Evolutionary conservation across 768 basidiomycete species (phyloP).

Genomic region (Russula ochroleuca): DNA sequence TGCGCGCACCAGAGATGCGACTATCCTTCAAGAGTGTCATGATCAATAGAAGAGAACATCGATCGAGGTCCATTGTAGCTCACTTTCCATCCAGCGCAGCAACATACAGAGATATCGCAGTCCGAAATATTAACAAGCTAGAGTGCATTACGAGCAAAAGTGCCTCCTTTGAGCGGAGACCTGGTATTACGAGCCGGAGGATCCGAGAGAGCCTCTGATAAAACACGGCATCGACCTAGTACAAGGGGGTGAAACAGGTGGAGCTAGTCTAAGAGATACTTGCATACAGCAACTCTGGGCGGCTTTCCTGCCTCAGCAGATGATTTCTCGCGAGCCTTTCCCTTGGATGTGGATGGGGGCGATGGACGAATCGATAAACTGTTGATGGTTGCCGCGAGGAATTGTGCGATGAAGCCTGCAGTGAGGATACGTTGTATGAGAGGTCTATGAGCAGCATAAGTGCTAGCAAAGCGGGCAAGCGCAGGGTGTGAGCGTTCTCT

Average conservation of each 20-base stretch:
- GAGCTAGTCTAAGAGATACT: neutral
- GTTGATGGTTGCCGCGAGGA: slow-evolving; percentile 58
- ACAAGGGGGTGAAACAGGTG: neutral
- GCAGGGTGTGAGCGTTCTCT: slow-evolving; percentile 35
- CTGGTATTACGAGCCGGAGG: slow-evolving; percentile 84
- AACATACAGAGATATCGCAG: slow-evolving; percentile 90
- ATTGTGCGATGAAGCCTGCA: slow-evolving; percentile 63
- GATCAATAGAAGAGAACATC: slow-evolving; percentile 14
- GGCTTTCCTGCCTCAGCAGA: slow-evolving; percentile 40
- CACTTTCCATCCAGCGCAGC: slow-evolving; percentile 90
- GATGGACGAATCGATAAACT: slow-evolving; percentile 47
- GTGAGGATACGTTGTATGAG: slow-evolving; percentile 69
- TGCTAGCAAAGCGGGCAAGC: slow-evolving; percentile 42
- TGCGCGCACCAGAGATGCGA: slow-evolving; percentile 89
- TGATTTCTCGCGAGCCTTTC: slow-evolving; percentile 39
- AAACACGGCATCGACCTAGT: slow-evolving; percentile 86
- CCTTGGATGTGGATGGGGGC: slow-evolving; percentile 31
- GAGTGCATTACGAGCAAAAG: slow-evolving; percentile 85
- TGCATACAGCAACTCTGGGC: slow-evolving; percentile 63
- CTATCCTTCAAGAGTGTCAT: slow-evolving; percentile 55
- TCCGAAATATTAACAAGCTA: slow-evolving; percentile 81
- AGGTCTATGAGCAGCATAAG: slow-evolving; percentile 65
- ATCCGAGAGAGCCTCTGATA: slow-evolving; percentile 74
- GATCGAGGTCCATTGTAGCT: slow-evolving; percentile 10
- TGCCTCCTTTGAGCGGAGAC: slow-evolving; percentile 81